Conservation (phyloP, 495 filamentous ascomycete species). For the Cudoniella acicularis region DNA sequence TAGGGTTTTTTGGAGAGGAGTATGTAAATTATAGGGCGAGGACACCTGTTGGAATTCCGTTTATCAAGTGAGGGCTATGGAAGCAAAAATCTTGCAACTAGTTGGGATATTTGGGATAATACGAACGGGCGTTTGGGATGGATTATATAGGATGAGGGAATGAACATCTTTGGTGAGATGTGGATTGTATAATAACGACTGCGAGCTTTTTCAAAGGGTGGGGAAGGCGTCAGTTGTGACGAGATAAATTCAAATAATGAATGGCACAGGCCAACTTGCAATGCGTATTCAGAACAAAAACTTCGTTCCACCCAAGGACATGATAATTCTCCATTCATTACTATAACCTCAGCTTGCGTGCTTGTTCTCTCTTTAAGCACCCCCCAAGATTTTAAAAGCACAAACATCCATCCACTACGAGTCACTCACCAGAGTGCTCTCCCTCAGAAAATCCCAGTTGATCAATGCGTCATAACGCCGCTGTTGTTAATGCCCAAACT, state of each 20-base stretch:
- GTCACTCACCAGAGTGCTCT: too few relatives aligned
- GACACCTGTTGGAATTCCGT: slow-evolving; percentile 75
- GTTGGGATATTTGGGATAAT: neutral
- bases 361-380: too few relatives aligned
- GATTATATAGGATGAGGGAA: neutral
- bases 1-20: slow-evolving; percentile 79
- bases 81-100: neutral
- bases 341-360: too few relatives aligned
- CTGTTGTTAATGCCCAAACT: too few relatives aligned
- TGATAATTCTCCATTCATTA: neutral
- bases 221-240: too few relatives aligned
- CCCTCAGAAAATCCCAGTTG: too few relatives aligned
- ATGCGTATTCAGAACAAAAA: neutral
- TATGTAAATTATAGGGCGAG: slow-evolving; percentile 68
- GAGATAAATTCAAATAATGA: too few relatives aligned
- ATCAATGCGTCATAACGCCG: too few relatives aligned
- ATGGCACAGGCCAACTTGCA: neutral
- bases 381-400: too few relatives aligned
- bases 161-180: neutral
- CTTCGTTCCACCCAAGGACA: neutral
- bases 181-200: too few relatives aligned
- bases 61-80: slow-evolving; percentile 37
- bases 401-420: neutral
- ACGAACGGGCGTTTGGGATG: neutral
- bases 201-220: too few relatives aligned